Conservation (phyloP, 2,329 filamentous ascomycete genomes). For the Sarocladium oryzae region DNA sequence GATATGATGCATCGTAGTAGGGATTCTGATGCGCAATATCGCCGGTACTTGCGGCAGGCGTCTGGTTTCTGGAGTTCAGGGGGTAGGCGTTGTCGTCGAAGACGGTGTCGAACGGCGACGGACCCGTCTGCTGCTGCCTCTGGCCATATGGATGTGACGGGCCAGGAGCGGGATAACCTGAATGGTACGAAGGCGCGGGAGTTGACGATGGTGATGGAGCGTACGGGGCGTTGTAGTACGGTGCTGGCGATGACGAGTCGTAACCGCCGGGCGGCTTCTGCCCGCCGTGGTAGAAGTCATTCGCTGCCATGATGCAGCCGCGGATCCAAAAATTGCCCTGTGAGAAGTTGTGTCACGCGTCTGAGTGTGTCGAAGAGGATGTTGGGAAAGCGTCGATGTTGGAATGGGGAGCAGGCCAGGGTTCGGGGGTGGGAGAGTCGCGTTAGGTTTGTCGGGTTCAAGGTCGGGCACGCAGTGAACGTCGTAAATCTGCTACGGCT, state of each 20-base stretch:
- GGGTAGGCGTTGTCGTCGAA: conserved; percentile 65
- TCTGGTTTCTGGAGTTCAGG: conserved; percentile 36
- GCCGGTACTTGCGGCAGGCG: conserved; percentile 27
- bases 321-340: neutral
- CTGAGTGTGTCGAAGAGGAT: neutral
- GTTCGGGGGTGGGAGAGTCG: neutral
- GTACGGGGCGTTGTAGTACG: conserved; percentile 33
- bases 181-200: conserved; percentile 31
- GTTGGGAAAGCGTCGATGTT: neutral
- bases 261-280: conserved; percentile 28
- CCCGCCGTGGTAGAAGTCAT: conserved; percentile 57
- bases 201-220: conserved; percentile 33
- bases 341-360: neutral
- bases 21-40: conserved; percentile 18
- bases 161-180: neutral
- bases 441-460: neutral
- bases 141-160: neutral
- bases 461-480: neutral
- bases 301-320: conserved; percentile 47
- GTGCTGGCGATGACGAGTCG: conserved; percentile 30
- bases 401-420: neutral
- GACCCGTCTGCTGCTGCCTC: conserved; percentile 22
- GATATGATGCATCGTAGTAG: conserved; percentile 4
- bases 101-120: conserved; percentile 56
- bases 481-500: neutral